These are phyloP conservation scores for Nicotiana noctiflora DNA, from an alignment of 257 asterid species.

Conservation along the genomic window DNA sequence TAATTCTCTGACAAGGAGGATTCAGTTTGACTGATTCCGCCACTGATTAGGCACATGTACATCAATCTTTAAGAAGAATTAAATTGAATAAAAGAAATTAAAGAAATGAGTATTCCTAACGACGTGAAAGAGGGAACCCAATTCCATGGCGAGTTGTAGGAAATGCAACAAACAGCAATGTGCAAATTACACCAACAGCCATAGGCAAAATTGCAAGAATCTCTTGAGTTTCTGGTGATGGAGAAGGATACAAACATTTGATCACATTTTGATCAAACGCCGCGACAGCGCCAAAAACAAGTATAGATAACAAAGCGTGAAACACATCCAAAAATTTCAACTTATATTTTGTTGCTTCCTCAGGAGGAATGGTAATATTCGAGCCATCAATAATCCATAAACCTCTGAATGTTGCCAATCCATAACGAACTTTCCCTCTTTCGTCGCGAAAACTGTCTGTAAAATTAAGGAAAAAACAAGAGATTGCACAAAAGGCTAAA, in stretches of 20 bases:
- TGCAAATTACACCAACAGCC: conserved; percentile 55
- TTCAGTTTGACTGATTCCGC: no score
- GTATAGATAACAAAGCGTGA: conserved; percentile 52
- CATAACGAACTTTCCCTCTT: conserved; percentile 75
- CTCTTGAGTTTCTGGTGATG: conserved; percentile 50
- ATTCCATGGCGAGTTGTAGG: conserved; percentile 78
- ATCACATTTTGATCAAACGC: conserved; percentile 65
- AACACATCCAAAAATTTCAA: conserved; percentile 47
- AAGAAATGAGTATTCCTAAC: conserved; percentile 7
- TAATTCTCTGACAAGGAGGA: no score
- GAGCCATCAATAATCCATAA: conserved; percentile 59
- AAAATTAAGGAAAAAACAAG: conserved; percentile 53
- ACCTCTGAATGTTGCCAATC: conserved; percentile 64
- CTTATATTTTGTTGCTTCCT: conserved; percentile 38
- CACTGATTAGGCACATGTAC: no score
- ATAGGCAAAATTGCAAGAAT: conserved; percentile 52
- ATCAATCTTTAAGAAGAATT: no score
- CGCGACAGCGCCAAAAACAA: conserved; percentile 63
- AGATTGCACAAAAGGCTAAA: conserved; percentile 36
- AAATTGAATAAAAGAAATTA: no score
- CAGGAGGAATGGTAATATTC: conserved; percentile 15
- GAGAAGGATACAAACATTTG: conserved; percentile 55
- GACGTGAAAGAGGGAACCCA: conserved; percentile 74
- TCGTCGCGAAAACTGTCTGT: conserved; percentile 79
- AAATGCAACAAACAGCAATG: conserved; percentile 46